These are phyloP conservation scores for Ambrosiella cleistominuta DNA, from an alignment of 2,329 filamentous ascomycete genomes.

Conservation along the genomic window DNA sequence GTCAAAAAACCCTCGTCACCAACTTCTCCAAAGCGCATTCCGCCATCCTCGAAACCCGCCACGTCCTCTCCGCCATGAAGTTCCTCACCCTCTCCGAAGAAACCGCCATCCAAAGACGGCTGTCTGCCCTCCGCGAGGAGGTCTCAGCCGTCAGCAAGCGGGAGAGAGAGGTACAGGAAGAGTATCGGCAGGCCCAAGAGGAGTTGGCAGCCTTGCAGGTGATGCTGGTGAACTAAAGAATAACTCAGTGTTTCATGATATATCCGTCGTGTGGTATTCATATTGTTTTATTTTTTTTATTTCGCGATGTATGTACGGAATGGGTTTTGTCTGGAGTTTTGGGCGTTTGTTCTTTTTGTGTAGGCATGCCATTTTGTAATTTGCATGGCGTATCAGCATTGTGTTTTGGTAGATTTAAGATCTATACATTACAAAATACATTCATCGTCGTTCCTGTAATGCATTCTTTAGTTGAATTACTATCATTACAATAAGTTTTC, in stretches of 20 bases:
- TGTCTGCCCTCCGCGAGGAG: constrained; percentile 65
- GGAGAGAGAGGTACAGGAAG: constrained; percentile 79
- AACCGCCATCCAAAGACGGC: constrained; percentile 50
- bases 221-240: neutral
- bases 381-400: neutral
- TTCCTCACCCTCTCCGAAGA: constrained; percentile 67
- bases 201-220: constrained; percentile 49
- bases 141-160: constrained; percentile 62
- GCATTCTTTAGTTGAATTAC: too few species aligned
- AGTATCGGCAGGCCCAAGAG: constrained; percentile 58
- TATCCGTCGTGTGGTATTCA: neutral
- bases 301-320: neutral
- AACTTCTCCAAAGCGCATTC: constrained; percentile 64
- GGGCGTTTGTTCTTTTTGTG: neutral
- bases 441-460: neutral
- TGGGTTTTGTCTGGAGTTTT: neutral
- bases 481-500: too few species aligned
- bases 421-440: constrained; percentile 1
- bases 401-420: neutral
- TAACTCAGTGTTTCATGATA: neutral
- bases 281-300: neutral
- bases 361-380: neutral
- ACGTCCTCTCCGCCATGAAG: constrained; percentile 56
- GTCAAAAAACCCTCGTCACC: constrained; percentile 59
- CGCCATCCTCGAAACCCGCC: constrained; percentile 54